Percentiles rank a stretch among this genome's conserved stretches.
Evolutionary conservation across 2,329 filamentous ascomycete genomes (phyloP).

Genomic region (Ophiocordyceps camponoti-rufipedis): DNA sequence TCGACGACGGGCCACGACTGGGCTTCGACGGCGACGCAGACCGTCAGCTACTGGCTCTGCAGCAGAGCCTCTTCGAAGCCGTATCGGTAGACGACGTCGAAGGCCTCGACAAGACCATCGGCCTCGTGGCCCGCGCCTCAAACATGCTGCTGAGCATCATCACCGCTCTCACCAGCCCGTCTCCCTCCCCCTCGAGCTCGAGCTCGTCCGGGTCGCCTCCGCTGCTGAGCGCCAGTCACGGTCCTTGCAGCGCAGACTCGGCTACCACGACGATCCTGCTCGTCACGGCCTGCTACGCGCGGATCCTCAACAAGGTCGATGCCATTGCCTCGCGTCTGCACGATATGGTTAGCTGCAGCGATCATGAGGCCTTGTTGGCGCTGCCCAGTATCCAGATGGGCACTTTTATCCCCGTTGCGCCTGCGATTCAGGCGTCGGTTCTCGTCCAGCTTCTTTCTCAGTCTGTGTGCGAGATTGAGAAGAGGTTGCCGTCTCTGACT

Average conservation of each 20-base stretch:
- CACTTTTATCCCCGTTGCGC: neutral
- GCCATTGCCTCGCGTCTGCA: neutral
- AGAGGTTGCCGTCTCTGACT: slow-evolving; percentile 1
- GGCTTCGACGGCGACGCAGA: neutral
- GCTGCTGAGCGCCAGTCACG: neutral
- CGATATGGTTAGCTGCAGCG: slow-evolving; percentile 1
- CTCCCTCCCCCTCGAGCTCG: neutral
- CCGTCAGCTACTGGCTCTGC: slow-evolving; percentile 1
- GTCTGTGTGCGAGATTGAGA: slow-evolving; percentile 2
- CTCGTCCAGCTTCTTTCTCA: slow-evolving; percentile 2
- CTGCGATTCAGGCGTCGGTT: slow-evolving; percentile 1
- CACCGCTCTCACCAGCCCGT: neutral
- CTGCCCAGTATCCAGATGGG: slow-evolving; percentile 1
- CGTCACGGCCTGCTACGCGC: slow-evolving; percentile 1
- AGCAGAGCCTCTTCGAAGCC: neutral
- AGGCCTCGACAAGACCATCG: neutral
- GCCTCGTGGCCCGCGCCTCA: neutral
- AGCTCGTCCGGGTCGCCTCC: neutral
- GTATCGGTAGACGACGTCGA: neutral
- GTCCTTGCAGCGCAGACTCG: neutral
- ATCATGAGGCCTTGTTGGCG: neutral
- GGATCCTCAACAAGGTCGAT: slow-evolving; percentile 1
- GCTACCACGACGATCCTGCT: slow-evolving; percentile 1
- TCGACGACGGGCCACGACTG: neutral
- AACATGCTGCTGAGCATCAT: slow-evolving; percentile 1